phyloP scores from a whole-genome alignment of 228 moss, liverwort and hornwort genomes.

The Sphagnum magellanicum region DNA sequence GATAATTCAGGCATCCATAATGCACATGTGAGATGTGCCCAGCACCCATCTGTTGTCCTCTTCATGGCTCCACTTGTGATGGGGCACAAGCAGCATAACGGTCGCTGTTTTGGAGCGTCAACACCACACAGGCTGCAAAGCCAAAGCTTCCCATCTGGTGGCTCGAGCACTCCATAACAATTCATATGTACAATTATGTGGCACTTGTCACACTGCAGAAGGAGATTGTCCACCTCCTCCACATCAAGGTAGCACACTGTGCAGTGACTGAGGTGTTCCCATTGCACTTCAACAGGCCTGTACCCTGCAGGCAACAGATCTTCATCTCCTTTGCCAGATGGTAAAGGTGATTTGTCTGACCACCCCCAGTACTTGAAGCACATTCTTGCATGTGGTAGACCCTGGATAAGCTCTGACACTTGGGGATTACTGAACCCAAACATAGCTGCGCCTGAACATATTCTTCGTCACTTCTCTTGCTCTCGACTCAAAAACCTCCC shows the following conservation, averaged over 20 bases:
- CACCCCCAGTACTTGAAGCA: conserved; percentile 50
- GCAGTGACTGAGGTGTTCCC: conserved; percentile 57
- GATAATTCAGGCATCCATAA: conserved; percentile 56
- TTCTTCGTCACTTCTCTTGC: conserved; percentile 33
- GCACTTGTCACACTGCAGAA: conserved; percentile 57
- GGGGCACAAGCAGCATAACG: conserved; percentile 54
- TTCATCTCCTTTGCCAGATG: conserved; percentile 2
- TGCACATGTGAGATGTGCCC: conserved; percentile 55
- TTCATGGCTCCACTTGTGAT: conserved; percentile 61
- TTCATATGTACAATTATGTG: conserved; percentile 55
- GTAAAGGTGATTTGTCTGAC: conserved; percentile 32
- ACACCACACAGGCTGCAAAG: conserved; percentile 50
- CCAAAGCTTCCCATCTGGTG: conserved; percentile 48
- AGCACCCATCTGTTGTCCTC: conserved; percentile 48
- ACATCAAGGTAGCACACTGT: conserved; percentile 54
- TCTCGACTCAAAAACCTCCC: conserved; percentile 24
- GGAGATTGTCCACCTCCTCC: conserved; percentile 51
- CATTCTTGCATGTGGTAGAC: conserved; percentile 38
- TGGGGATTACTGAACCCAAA: conserved; percentile 47
- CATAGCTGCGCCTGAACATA: conserved; percentile 46
- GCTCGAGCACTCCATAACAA: conserved; percentile 45
- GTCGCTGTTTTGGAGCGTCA: conserved; percentile 34
- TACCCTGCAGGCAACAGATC: conserved; percentile 53
- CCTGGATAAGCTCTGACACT: conserved; percentile 37
- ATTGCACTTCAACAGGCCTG: conserved; percentile 28